Conservation (phyloP, 768 basidiomycete species). For the Pilatotrama ljubarskyi region DNA sequence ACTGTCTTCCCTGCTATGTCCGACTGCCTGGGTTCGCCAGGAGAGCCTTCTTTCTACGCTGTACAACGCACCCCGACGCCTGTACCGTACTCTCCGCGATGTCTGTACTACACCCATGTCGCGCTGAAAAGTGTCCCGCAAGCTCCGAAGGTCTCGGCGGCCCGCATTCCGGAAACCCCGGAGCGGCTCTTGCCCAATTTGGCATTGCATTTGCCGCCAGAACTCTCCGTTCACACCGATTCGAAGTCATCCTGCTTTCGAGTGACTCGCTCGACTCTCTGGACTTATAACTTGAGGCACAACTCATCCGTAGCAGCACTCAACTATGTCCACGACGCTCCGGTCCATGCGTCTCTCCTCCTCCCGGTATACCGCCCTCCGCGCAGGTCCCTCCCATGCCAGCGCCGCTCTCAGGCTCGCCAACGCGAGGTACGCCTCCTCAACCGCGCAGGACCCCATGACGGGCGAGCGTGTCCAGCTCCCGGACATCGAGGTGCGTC, state of each 20-base stretch:
- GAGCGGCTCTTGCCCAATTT: constrained; percentile 7
- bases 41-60: too few relatives aligned
- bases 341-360: constrained; percentile 13
- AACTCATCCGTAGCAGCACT: background rate
- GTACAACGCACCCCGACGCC: too few relatives aligned
- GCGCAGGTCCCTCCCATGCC: constrained; percentile 3
- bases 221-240: background rate
- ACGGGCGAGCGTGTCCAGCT: constrained; percentile 49
- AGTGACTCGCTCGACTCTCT: constrained; percentile 3
- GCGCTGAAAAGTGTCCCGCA: background rate
- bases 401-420: constrained; percentile 8
- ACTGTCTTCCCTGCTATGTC: background rate
- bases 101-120: background rate
- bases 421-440: constrained; percentile 16
- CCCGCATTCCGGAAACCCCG: background rate
- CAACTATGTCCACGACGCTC: constrained; percentile 11
- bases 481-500: constrained; percentile 56
- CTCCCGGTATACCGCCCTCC: constrained; percentile 5
- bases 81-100: background rate
- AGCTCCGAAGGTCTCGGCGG: background rate
- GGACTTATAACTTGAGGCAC: background rate
- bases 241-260: constrained; percentile 1
- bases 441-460: constrained; percentile 40
- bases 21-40: too few relatives aligned
- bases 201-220: constrained; percentile 10